Evolutionary conservation across 768 basidiomycete species (phyloP).

Genomic region (Dentipellis sp.): DNA sequence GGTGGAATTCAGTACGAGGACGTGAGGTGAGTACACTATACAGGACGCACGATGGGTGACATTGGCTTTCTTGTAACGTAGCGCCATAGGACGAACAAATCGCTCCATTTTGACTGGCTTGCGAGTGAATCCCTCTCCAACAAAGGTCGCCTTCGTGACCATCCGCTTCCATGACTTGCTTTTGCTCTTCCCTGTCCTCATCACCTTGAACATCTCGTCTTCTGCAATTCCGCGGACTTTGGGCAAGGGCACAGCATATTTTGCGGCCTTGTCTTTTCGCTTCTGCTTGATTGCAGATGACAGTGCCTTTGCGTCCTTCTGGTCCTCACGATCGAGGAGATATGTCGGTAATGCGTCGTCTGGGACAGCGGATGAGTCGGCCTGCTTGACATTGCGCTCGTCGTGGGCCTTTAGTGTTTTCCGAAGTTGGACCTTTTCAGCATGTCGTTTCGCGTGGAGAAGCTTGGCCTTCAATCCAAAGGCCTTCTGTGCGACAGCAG

Average conservation of each 20-base stretch:
- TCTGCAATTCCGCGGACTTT: constrained; percentile 98
- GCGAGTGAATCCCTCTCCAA: constrained; percentile 94
- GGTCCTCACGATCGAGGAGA: constrained; percentile 94
- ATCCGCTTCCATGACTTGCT: constrained; percentile 98
- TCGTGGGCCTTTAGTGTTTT: constrained; percentile 99
- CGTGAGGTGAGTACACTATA: not conserved
- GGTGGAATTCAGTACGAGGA: not conserved
- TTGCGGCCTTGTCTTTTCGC: constrained; percentile 97
- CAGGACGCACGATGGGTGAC: constrained; percentile 87
- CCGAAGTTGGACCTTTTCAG: constrained; percentile 97
- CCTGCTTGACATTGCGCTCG: constrained; percentile 95
- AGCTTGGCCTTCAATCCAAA: constrained; percentile 97
- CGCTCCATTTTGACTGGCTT: constrained; percentile 99
- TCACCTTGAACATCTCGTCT: constrained; percentile 99
- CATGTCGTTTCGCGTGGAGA: constrained; percentile 93
- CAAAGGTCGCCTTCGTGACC: constrained; percentile 99
- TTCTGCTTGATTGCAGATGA: constrained; percentile 97
- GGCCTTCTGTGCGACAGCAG: constrained; percentile 82
- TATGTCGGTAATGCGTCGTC: constrained; percentile 94
- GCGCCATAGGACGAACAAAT: constrained; percentile 94
- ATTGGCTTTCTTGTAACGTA: constrained; percentile 97
- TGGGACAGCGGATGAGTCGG: constrained; percentile 72
- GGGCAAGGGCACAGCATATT: constrained; percentile 93
- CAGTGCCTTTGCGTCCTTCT: constrained; percentile 95
- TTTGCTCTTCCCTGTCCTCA: constrained; percentile 96